Evolutionary conservation across 495 filamentous ascomycete species (phyloP).

Genomic region (Tuber umbilicatum): DNA sequence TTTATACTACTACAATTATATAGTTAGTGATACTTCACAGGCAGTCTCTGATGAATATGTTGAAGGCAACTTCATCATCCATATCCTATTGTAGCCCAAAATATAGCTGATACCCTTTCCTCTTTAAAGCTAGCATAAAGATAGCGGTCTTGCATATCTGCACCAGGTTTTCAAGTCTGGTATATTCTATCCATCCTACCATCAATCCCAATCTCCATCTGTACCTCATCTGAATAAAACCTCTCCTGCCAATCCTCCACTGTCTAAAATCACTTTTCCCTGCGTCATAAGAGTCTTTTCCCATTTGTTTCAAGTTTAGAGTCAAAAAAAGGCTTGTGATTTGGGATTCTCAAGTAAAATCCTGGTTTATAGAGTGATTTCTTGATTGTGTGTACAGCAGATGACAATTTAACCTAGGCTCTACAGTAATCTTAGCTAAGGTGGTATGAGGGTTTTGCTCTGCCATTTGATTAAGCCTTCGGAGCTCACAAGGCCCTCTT

Average conservation of each 20-base stretch:
- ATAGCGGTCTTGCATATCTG: slow-evolving; percentile 6
- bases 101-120: background rate
- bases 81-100: slow-evolving; percentile 2
- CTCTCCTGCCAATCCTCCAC: background rate
- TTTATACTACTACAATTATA: slow-evolving; percentile 2
- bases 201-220: background rate
- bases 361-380: no score
- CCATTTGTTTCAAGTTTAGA: no score
- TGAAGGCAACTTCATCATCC: background rate
- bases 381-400: no score
- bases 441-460: no score
- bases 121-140: slow-evolving; percentile 4
- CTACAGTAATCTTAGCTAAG: no score
- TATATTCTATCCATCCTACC: background rate
- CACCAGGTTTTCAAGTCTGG: background rate
- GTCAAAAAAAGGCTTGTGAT: no score
- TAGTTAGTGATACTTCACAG: background rate
- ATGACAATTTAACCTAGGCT: no score
- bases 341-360: no score
- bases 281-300: background rate
- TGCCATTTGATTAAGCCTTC: no score
- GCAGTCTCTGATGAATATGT: background rate
- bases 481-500: no score
- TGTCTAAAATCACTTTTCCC: background rate
- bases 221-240: slow-evolving; percentile 11